A percentile compares a stretch with the other conserved stretches of the same genome.
These are phyloP conservation scores for Thielaviopsis populi DNA, from an alignment of 2,329 filamentous ascomycete species.

Conservation along the genomic window DNA sequence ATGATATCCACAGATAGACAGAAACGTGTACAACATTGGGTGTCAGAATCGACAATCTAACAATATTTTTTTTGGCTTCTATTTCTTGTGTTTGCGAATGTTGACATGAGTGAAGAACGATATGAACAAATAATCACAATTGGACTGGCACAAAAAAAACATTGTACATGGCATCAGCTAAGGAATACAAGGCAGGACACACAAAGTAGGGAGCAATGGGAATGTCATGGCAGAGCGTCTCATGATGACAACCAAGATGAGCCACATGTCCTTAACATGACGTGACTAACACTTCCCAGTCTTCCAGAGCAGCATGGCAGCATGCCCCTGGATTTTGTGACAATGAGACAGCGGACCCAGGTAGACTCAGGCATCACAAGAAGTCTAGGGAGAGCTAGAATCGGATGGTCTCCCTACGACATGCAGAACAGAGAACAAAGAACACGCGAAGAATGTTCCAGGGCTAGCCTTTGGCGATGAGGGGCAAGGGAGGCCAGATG, in stretches of 20 bases:
- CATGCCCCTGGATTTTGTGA: background rate
- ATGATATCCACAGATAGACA: conserved; percentile 17
- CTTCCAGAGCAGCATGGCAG: background rate
- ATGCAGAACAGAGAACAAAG: background rate
- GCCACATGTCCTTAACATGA: background rate
- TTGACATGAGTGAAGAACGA: too few relatives aligned
- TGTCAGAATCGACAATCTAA: conserved; percentile 7
- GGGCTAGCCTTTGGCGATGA: background rate
- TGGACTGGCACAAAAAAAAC: too few relatives aligned
- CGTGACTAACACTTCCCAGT: background rate
- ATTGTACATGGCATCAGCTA: too few relatives aligned
- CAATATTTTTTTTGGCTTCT: conserved; percentile 4
- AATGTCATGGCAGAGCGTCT: background rate
- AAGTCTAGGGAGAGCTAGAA: background rate
- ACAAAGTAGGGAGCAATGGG: too few relatives aligned
- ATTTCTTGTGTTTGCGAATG: background rate
- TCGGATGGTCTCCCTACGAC: background rate
- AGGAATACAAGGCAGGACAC: too few relatives aligned
- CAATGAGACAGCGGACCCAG: background rate
- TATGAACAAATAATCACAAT: too few relatives aligned
- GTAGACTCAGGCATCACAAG: background rate
- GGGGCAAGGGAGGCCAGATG: background rate
- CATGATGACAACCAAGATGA: background rate
- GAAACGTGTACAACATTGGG: conserved; percentile 17
- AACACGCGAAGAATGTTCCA: background rate